These are phyloP conservation scores for Lodderomyces orthopsilosis DNA, from an alignment of 1,139 yeast genomes.

Conservation along the genomic window DNA sequence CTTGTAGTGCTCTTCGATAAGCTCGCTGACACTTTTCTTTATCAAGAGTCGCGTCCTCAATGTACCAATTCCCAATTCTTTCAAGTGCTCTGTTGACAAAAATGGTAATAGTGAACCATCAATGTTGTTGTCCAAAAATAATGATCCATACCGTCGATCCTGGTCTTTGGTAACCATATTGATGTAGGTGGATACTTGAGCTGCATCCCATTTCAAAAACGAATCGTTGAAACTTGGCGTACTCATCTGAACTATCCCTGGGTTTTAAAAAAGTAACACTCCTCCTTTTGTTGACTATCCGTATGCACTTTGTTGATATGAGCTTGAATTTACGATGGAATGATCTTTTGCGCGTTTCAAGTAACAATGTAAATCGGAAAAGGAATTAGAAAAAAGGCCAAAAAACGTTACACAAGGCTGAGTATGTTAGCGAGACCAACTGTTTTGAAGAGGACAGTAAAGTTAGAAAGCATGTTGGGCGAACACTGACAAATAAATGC, in stretches of 20 bases:
- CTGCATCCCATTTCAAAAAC: conserved; percentile 48
- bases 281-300: neutral
- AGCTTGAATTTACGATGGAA: neutral
- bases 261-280: neutral
- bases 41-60: conserved; percentile 45
- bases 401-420: neutral
- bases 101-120: conserved; percentile 62
- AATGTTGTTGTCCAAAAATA: conserved; percentile 54
- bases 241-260: neutral
- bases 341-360: conserved; percentile 1
- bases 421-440: neutral
- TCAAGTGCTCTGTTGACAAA: conserved; percentile 56
- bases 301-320: neutral
- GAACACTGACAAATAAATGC: no score
- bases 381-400: neutral
- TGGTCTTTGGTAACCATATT: conserved; percentile 21
- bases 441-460: no score
- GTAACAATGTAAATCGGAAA: neutral
- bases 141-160: conserved; percentile 20
- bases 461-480: no score
- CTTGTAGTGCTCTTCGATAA: conserved; percentile 35
- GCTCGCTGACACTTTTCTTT: conserved; percentile 47
- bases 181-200: conserved; percentile 42
- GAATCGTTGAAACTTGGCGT: conserved; percentile 28
- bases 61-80: conserved; percentile 52